Conservation (phyloP, 2,329 filamentous ascomycete genomes). For the Colletotrichum sp. region DNA sequence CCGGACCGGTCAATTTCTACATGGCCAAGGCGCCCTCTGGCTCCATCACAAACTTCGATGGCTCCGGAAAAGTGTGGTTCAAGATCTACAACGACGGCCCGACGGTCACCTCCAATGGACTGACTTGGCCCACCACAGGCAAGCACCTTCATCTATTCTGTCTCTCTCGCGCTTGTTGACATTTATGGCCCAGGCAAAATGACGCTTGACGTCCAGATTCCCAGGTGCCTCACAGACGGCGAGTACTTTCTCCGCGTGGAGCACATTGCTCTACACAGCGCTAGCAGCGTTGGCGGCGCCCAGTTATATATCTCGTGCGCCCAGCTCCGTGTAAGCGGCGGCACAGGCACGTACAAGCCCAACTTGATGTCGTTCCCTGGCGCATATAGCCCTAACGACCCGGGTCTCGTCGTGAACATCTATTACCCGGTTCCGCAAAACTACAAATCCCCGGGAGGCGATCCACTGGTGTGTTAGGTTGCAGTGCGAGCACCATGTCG, state of each 20-base stretch:
- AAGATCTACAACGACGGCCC: constrained; percentile 50
- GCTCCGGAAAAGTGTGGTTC: constrained; percentile 41
- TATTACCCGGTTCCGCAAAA: constrained; percentile 44
- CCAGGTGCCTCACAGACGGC: constrained; percentile 47
- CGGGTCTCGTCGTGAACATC: constrained; percentile 47
- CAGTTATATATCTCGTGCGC: constrained; percentile 51
- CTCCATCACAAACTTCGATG: constrained; percentile 36
- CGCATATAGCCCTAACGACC: constrained; percentile 42
- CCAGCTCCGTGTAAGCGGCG: constrained; percentile 45
- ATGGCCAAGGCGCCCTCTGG: constrained; percentile 39
- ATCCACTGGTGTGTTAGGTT: constrained; percentile 19
- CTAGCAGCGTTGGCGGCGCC: constrained; percentile 42
- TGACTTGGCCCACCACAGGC: constrained; percentile 46
- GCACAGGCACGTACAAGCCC: constrained; percentile 40
- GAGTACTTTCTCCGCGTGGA: constrained; percentile 54
- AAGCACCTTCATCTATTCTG: neutral
- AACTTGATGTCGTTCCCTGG: constrained; percentile 45
- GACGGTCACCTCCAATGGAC: constrained; percentile 34
- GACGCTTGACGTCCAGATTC: constrained; percentile 44
- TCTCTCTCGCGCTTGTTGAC: neutral
- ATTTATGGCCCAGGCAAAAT: constrained; percentile 24
- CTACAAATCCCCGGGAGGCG: constrained; percentile 31
- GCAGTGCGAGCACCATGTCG: constrained; percentile 57
- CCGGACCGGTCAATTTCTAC: constrained; percentile 44
- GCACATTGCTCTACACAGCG: constrained; percentile 51